phyloP scores from a whole-genome alignment of 305 asterid species.

The Ilex paraguariensis region DNA sequence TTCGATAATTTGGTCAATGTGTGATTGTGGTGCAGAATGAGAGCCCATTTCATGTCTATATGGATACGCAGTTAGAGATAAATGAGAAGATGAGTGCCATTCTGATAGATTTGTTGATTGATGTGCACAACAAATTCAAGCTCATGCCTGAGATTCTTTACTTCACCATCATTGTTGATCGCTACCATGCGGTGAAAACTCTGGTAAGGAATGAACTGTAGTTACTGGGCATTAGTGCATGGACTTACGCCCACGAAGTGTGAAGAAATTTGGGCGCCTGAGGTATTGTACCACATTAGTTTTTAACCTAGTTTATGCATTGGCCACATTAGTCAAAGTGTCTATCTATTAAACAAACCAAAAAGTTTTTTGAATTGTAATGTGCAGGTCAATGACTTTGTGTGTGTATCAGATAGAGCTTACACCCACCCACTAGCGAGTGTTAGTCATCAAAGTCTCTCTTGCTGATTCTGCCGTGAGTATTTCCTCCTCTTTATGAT shows the following conservation, averaged over 20 bases:
- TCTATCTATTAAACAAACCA: too few relatives aligned
- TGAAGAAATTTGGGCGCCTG: slow-evolving; percentile 99
- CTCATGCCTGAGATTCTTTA: slow-evolving; percentile 79
- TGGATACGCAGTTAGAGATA: slow-evolving; percentile 71
- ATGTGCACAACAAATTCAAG: slow-evolving; percentile 77
- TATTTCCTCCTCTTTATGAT: background rate
- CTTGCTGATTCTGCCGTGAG: slow-evolving; percentile 42
- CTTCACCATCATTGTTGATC: slow-evolving; percentile 70
- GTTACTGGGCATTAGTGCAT: slow-evolving; percentile 65
- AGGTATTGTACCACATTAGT: slow-evolving; percentile 24
- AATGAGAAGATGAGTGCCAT: slow-evolving; percentile 78
- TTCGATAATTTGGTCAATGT: too few relatives aligned
- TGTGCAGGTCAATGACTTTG: slow-evolving; percentile 62
- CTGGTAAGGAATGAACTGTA: slow-evolving; percentile 68
- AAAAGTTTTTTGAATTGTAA: too few relatives aligned
- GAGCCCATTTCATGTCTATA: slow-evolving; percentile 58
- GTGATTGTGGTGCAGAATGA: slow-evolving; percentile 43
- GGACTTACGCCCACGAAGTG: slow-evolving; percentile 88
- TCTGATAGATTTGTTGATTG: slow-evolving; percentile 79
- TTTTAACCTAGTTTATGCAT: too few relatives aligned
- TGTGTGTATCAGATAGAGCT: slow-evolving; percentile 61
- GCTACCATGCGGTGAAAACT: slow-evolving; percentile 46
- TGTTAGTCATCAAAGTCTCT: slow-evolving; percentile 67
- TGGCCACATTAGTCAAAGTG: too few relatives aligned
- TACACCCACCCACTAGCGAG: slow-evolving; percentile 48